Conservation (phyloP, 306 rosid genomes). For the Gillenia trifoliata region DNA sequence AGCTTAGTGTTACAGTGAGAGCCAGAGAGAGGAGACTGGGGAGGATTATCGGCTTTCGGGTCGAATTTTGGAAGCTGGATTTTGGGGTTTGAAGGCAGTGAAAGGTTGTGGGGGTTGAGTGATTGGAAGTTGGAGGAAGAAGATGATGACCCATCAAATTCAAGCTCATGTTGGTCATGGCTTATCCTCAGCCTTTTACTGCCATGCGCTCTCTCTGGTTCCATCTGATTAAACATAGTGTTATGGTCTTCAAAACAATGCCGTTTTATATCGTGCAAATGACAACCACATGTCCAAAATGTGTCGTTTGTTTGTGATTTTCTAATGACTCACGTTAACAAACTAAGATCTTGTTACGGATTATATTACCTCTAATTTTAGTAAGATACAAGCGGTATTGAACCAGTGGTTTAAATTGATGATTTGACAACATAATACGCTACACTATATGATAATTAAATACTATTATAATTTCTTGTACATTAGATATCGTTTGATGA, state of each 20-base stretch:
- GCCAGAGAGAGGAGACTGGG: constrained; percentile 67
- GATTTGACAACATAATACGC: too few species aligned
- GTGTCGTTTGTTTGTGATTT: not conserved
- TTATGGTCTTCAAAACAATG: constrained; percentile 2
- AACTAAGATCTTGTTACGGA: too few species aligned
- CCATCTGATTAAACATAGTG: constrained; percentile 5
- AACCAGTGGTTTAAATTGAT: too few species aligned
- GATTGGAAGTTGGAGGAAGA: constrained; percentile 32
- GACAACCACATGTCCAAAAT: not conserved
- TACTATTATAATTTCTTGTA: too few species aligned
- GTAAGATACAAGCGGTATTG: too few species aligned
- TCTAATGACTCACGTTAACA: not conserved
- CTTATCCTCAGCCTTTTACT: not conserved
- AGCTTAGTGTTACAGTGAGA: constrained; percentile 48
- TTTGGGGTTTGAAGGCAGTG: constrained; percentile 24
- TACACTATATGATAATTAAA: too few species aligned
- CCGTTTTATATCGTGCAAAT: not conserved
- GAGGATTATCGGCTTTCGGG: constrained; percentile 23
- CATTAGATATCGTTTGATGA: too few species aligned
- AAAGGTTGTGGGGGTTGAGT: constrained; percentile 13
- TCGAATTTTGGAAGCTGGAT: constrained; percentile 21
- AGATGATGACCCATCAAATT: constrained; percentile 34
- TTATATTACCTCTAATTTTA: too few species aligned
- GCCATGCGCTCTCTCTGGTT: not conserved
- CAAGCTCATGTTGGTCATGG: constrained; percentile 30